Evolutionary conservation across 495 filamentous ascomycete genomes (phyloP), one percentile per base, ranked within the genome.

Genomic region (Penicillium turbatum): DNA sequence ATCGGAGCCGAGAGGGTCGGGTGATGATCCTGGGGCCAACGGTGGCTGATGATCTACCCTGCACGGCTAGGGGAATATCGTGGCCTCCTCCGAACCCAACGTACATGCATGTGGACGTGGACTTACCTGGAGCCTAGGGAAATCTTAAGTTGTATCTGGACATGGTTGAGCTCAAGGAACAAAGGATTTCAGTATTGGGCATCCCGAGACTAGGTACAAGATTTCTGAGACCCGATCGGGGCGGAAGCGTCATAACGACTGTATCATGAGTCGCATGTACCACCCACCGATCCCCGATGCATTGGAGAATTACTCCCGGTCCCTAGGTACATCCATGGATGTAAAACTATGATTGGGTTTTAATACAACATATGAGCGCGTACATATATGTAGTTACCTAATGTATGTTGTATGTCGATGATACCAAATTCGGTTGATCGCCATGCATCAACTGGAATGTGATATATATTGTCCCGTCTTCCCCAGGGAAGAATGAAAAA

Each of bases 221-320:
- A 31, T 31, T 31, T 1, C 6, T 7, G 30, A 50, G 39, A 51
- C 49, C 44, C 46, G 34, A 48, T 37, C 46, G 47, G 47, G 39
- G 48, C 42, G 48, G 39, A 43, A 38, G 49, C 49, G 49, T 43
- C 49, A 51, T 51, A 27, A 51, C 49, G 49, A 51, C 31, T 51
- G 49, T 51, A 51, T 51, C 49, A 51, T 51, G 49, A 51, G 49
- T 51, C 49, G 49, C 49, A 38, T 39, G 49, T 51, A 51, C 49
- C 49, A 42, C 48, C 36, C 30, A 32, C 17, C 19, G 30, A 24
- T 47, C 30, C 30, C n/a, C 13, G 32, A 39, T 49, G 13, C 29
- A 16, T 9, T 30, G 21, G 24, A 37, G 35, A 24, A 2, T 24
- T 24, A n/a, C n/a, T n/a, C n/a, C n/a, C n/a, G n/a, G n/a, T n/a